A percentile compares a stretch with the other conserved stretches of the same genome.
phyloP scores from a whole-genome alignment of 108 stramenopile species.

The Nitzschia sp. region DNA sequence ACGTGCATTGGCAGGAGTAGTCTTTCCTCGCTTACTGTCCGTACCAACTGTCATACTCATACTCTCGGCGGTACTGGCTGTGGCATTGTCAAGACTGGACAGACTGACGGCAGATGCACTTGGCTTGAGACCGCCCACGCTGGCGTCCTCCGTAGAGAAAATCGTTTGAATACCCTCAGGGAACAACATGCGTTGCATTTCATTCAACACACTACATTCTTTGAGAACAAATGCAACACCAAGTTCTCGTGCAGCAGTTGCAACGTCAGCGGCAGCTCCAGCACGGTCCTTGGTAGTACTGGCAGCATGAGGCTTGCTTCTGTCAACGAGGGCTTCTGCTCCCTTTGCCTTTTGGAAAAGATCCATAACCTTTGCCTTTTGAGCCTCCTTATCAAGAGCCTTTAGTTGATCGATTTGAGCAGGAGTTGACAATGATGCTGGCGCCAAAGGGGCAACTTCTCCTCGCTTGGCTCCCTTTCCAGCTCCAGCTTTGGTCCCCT shows the following conservation, averaged over 20 bases:
- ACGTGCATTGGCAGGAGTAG: constrained; percentile 71
- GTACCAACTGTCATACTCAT: constrained; percentile 53
- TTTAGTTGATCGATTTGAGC: constrained; percentile 40
- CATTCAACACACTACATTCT: constrained; percentile 63
- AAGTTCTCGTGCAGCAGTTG: constrained; percentile 54
- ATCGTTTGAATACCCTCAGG: constrained; percentile 68
- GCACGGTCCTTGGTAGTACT: constrained; percentile 63
- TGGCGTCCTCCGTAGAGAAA: constrained; percentile 45
- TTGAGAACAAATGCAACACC: constrained; percentile 68
- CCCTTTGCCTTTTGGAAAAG: constrained; percentile 65
- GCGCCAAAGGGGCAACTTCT: constrained; percentile 56
- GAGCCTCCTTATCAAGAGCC: constrained; percentile 25
- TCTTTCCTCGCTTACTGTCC: constrained; percentile 74
- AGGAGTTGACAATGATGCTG: constrained; percentile 45
- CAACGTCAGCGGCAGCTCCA: constrained; percentile 78
- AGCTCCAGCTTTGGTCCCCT: constrained; percentile 27
- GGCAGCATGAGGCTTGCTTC: constrained; percentile 66
- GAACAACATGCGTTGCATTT: constrained; percentile 71
- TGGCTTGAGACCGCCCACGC: constrained; percentile 65
- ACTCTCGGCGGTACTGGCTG: constrained; percentile 27
- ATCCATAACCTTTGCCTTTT: constrained; percentile 48
- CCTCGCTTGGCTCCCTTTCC: constrained; percentile 38
- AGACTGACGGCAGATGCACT: constrained; percentile 71
- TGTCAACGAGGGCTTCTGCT: constrained; percentile 51
- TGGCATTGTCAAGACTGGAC: constrained; percentile 61